Base-by-base conservation (phyloP, 495 filamentous ascomycete genomes). In the Tuber melanosporum region DNA sequence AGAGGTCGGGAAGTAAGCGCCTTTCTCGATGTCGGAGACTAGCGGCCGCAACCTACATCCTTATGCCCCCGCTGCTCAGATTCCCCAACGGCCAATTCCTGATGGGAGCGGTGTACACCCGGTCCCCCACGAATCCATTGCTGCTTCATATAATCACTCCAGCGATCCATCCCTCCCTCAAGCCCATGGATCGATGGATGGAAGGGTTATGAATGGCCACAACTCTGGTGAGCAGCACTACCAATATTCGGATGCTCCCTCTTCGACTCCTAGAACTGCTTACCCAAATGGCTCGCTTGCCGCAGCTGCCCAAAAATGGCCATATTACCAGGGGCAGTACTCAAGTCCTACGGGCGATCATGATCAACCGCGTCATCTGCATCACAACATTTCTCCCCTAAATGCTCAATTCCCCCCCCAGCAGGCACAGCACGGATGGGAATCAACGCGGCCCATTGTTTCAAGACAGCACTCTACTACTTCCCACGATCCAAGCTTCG, bases 11-110 rank as follows among this genome's bases (percentile, higher is more conserved):
- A 74, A 80, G 76, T 71, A 79, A 78, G 77, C 77, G 76, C 62
- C 46, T 72, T 80, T 80, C 78, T 80, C 78, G 78, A 80, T 80
- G 78, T 80, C 78, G 78, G 78, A 74, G 78, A 80, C 79, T 43
- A 76, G 78, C 78, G 69, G 71, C 78, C 77, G 79, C 78, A 72
- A 79, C 78, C 75, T 74, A 73, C 77, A 80, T 78, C 43, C 73
- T 47, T 80, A 73, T 72, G 71, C 9, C 73, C 77, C 78, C 71
- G 77, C 78, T 80, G 77, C 77, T 44, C 78, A 80, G 71, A 75
- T 73, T 44, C 73, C 78, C 41, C 78, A 80, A 73, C 20, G 77
- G 36, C 74, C 77, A 71, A 62, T 80, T 76, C 71, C 77, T 41
- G 73, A 78, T 70, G 78, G 77, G 71, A 76, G 72, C 45, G 73